Percentiles rank a stretch among this genome's conserved stretches.
These are phyloP conservation scores for Aspergillus ellipticus DNA, from an alignment of 495 filamentous ascomycete genomes.

Conservation along the genomic window DNA sequence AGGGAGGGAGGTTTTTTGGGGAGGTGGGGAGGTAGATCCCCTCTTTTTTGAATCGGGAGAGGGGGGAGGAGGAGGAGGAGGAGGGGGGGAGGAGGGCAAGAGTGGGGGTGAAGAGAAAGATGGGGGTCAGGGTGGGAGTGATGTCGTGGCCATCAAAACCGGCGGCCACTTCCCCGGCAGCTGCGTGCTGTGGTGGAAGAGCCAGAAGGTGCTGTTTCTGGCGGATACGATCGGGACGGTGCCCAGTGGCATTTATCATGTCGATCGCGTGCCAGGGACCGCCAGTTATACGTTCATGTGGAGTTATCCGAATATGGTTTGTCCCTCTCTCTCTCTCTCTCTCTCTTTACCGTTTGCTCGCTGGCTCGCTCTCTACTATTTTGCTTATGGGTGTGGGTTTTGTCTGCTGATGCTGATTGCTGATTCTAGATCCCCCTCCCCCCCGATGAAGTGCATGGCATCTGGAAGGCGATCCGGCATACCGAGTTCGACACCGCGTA, in stretches of 20 bases:
- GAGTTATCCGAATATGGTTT: constrained; percentile 72
- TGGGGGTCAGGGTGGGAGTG: constrained; percentile 14
- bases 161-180: constrained; percentile 76
- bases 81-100: no score
- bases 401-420: not conserved
- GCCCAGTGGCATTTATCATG: constrained; percentile 53
- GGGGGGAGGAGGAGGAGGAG: no score
- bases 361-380: not conserved
- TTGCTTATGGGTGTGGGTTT: not conserved
- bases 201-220: constrained; percentile 51
- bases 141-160: constrained; percentile 60
- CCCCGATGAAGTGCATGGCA: constrained; percentile 32
- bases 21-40: not conserved
- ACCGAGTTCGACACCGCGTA: constrained; percentile 62
- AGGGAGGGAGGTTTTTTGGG: constrained; percentile 52
- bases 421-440: constrained; percentile 54
- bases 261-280: constrained; percentile 53
- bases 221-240: constrained; percentile 69
- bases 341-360: constrained; percentile 29
- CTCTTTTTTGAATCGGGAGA: not conserved
- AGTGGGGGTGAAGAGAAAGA: constrained; percentile 5
- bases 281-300: constrained; percentile 72
- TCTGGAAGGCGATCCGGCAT: constrained; percentile 41
- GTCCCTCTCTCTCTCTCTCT: constrained; percentile 6
- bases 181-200: constrained; percentile 55